phyloP scores from a whole-genome alignment of 768 basidiomycete species.

The Russula virescens region DNA sequence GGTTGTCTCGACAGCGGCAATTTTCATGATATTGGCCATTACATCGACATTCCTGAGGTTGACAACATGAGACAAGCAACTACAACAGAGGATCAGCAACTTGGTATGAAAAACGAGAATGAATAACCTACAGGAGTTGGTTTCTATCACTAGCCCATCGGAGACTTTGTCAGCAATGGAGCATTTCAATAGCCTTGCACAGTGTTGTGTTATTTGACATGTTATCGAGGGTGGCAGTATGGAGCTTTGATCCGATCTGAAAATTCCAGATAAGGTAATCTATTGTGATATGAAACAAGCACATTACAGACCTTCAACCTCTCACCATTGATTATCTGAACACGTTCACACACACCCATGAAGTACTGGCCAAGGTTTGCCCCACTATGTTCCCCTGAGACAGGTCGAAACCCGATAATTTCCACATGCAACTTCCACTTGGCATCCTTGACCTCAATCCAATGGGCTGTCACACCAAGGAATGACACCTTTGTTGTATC shows the following conservation, averaged over 20 bases:
- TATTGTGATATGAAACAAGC: too few species aligned
- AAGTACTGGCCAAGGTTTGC: background rate
- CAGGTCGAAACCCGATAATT: background rate
- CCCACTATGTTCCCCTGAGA: background rate
- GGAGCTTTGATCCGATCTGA: background rate
- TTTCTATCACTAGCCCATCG: background rate
- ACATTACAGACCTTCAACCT: too few species aligned
- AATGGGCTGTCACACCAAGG: background rate
- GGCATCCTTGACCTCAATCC: background rate
- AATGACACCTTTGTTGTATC: background rate
- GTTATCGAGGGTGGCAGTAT: background rate
- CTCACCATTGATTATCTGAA: background rate
- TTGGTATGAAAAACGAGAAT: background rate
- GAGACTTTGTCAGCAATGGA: background rate
- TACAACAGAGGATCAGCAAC: background rate
- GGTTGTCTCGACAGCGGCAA: background rate
- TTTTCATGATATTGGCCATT: background rate
- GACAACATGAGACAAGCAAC: background rate
- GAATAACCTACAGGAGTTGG: background rate
- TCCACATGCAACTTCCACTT: background rate
- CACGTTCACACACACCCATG: background rate
- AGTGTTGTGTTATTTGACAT: background rate
- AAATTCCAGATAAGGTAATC: too few species aligned
- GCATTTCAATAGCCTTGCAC: background rate
- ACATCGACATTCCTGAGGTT: background rate